Evolutionary conservation across 2,329 filamentous ascomycete species (phyloP).

Genomic region (Furcasterigmium sp.): DNA sequence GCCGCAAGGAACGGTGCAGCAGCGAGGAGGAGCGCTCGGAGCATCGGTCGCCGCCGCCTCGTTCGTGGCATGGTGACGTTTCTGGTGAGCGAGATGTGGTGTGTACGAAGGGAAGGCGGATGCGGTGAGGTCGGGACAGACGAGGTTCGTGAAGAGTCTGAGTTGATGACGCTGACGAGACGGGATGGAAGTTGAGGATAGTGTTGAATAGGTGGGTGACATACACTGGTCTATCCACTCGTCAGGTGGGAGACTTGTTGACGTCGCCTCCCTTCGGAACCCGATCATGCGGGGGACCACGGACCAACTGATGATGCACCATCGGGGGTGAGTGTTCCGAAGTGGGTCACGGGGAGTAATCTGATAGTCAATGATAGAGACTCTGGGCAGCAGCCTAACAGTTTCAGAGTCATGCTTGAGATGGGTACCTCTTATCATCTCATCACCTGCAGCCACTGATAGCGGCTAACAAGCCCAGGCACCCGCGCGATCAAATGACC

Average conservation of each 20-base stretch:
- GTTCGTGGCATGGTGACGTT: background rate
- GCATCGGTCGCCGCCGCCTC: background rate
- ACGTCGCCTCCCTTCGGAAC: slow-evolving; percentile 2
- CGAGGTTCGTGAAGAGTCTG: background rate
- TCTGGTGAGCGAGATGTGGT: too few species aligned
- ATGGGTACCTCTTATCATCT: background rate
- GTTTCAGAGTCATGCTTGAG: background rate
- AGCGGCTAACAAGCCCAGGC: background rate
- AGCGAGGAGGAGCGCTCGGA: background rate
- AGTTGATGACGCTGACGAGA: background rate
- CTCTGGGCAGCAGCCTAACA: background rate
- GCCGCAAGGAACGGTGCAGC: background rate
- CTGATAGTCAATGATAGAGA: background rate
- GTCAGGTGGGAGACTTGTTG: slow-evolving; percentile 1
- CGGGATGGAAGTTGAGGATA: background rate
- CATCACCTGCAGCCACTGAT: too few species aligned
- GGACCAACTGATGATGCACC: background rate
- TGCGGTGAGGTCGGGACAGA: background rate
- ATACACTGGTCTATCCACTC: too few species aligned
- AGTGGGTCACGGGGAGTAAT: background rate
- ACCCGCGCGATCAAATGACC: background rate
- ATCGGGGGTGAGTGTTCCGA: background rate
- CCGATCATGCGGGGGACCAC: slow-evolving; percentile 1
- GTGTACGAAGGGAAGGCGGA: too few species aligned
- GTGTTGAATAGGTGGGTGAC: background rate